Evolutionary conservation across 768 basidiomycete genomes (phyloP), one percentile per base, ranked within the genome.

Genomic region (Suillus lakei): DNA sequence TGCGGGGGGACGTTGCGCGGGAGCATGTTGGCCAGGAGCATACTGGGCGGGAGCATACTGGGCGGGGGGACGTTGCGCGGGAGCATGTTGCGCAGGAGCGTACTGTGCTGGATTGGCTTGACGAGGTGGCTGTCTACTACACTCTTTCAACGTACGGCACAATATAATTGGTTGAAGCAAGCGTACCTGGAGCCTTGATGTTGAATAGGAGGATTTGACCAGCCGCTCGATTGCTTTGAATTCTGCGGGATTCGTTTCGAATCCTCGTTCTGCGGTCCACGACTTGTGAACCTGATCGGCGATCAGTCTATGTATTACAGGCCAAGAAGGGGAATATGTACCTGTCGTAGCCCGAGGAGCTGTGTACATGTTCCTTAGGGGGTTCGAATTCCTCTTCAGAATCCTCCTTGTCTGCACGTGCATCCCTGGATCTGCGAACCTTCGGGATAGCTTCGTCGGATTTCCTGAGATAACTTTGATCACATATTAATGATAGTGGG

Each of bases 111-210:
- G 23, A 38, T 56, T 23, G 4, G 6, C 36, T 26, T 26, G 23
- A 58, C 36, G 56, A 39, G 23, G 23, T 39, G 26, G 9, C 9
- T 26, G 56, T 18, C 38, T 39, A 26, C 56, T 18, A 4, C 36
- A 16, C 15, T n/a, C 6, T 23, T 23, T 36, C 34, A 56, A 38
- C 8, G n/a, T 15, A 36, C 13, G 36, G 8, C 26, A n/a, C 15
- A 7, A 23, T 26, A 26, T 26, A 12, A 16, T 26, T 38, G 7
- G 23, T 16, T 16, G 15, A 38, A 23, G 36, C 2, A 56, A 56
- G 38, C 55, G 15, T 56, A 56, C 55, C 55, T 56, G n/a, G 55
- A 16, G 36, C 23, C 23, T 23, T 56, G 55, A 18, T 28, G 56
- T 26, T 58, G 56, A 39, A 4, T 26, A 18, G 56, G 53, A 32